Evolutionary conservation across 441 rosid genomes (phyloP), one percentile per base, ranked within the genome.

Genomic region (Adansonia rubrostipa): DNA sequence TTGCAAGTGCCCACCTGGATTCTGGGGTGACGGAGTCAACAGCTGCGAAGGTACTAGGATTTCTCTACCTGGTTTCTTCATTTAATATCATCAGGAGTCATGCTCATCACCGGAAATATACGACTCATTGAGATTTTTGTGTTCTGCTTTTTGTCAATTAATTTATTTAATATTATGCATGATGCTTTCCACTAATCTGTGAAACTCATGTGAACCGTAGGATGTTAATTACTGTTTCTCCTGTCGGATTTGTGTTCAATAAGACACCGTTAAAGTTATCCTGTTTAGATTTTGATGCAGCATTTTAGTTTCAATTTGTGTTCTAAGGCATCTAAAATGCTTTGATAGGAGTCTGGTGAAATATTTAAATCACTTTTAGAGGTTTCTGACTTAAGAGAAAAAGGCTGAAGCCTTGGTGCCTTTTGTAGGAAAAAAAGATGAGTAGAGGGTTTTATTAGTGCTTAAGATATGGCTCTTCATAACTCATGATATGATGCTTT

Each of bases 1-100:
- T 45, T 96, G 99, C 88, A 85, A 86, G 81, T 96, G 99, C 84
- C 99, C 99, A 63, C 85, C 83, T 1, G 98, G 98, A 82, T 94
- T 96, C 78, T 90, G 44, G 78, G 97, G 96, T 53, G 97, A 96
- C 84, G 99, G 98, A 57, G 87, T 87, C 71, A 84, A 92, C 17
- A 78, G 80, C 54, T 96, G 99, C 24, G 80, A 90, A 71, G 99
- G 99, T 96, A 91, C 22, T 65, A 44, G 17, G 15, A 73, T 73
- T 5, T 24, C 10, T 20, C n/a, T 47, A 47, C 19, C 7, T 67
- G 8, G 10, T 72, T 76, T 5, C 63, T 73, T 10, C 17, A 56
- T 73, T 3, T 51, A 36, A 6, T 47, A 6, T 73, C 9, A 5
- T 61, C 70, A 33, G 61, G 4, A 40, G 13, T 28, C 50, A n/a